Evolutionary conservation across 2,329 filamentous ascomycete genomes (phyloP), one percentile per base, ranked within the genome.

Genomic region (Ophiocordyceps australis): DNA sequence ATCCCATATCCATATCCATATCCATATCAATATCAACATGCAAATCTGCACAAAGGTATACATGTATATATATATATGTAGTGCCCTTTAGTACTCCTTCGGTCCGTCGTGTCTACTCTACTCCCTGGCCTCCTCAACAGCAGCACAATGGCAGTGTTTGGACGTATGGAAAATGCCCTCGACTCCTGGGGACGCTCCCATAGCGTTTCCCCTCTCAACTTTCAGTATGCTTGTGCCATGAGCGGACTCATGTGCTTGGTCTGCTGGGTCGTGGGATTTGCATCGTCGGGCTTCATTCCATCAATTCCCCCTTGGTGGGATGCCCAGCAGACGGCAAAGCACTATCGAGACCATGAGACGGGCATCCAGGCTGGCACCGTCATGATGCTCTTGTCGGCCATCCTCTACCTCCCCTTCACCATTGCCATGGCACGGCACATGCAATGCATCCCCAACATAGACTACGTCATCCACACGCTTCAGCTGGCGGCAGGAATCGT

Each of bases 321-420:
- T 8, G 24, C 31, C 4, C 28, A 32, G 12, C 26, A 24, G 9
- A 27, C 28, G 3, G 28, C 14, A 7, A n/a, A 22, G 14, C 26
- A 32, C 24, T 32, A 32, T 14, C 15, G 17, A 9, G 17, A 16
- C 4, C 31, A 32, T 22, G 9, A 27, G 9, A 24, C 11, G 11
- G 28, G 31, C 18, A 28, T 30, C 12, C 23, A 23, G 14, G 28
- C 31, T 7, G 28, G 25, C 2, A 12, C 20, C 5, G 31, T 19
- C 9, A 15, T 32, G 4, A 5, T 32, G 12, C 14, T 30, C 17
- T 8, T 28, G 5, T 20, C 23, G 3, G 24, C 23, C 17, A 24
- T 16, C 7, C 20, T 26, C 22, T 28, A 22, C 23, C 17, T 30
- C 11, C 16, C 17, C 17, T 16, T 22, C 5, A 22, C 23, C 5